Conservation (phyloP, 352 stramenopile genomes). For the Saprolegnia diclina region DNA sequence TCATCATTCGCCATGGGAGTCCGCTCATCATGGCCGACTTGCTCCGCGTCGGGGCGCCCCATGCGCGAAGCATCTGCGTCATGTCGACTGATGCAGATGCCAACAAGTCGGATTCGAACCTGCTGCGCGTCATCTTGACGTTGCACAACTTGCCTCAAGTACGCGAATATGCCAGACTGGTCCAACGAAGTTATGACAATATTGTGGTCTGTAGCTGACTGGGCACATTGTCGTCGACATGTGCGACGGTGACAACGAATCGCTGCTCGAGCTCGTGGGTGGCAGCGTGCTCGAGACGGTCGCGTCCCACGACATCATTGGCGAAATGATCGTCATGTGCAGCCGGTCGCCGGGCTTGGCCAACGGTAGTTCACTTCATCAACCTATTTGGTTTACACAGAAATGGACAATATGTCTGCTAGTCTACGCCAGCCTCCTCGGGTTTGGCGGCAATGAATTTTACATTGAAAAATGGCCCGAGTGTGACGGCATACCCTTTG, state of each 20-base stretch:
- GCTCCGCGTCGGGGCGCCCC: slow-evolving; percentile 65
- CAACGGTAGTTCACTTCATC: too few relatives aligned
- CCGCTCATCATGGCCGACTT: slow-evolving; percentile 74
- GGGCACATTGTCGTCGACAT: slow-evolving; percentile 85
- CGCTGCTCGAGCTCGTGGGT: slow-evolving; percentile 68
- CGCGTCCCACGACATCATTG: slow-evolving; percentile 86
- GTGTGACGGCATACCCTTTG: slow-evolving; percentile 61
- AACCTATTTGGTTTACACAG: too few relatives aligned
- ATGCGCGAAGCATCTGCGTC: slow-evolving; percentile 72
- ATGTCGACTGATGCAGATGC: slow-evolving; percentile 68
- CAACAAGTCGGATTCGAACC: slow-evolving; percentile 70
- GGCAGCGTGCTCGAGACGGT: slow-evolving; percentile 75
- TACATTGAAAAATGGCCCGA: slow-evolving; percentile 86
- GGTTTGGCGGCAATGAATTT: slow-evolving; percentile 86
- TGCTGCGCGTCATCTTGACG: slow-evolving; percentile 71
- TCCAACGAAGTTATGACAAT: too few relatives aligned
- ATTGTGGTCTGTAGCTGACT: slow-evolving; percentile 31
- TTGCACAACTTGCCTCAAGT: slow-evolving; percentile 69
- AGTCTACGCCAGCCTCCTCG: slow-evolving; percentile 63
- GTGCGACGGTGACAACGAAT: slow-evolving; percentile 83
- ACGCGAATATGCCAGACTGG: not conserved
- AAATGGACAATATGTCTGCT: slow-evolving; percentile 3
- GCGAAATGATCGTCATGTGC: slow-evolving; percentile 80
- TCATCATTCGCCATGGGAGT: slow-evolving; percentile 77
- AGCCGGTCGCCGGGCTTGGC: slow-evolving; percentile 73